phyloP scores from a whole-genome alignment of 768 basidiomycete species.

The Boletus rubroflammeus region DNA sequence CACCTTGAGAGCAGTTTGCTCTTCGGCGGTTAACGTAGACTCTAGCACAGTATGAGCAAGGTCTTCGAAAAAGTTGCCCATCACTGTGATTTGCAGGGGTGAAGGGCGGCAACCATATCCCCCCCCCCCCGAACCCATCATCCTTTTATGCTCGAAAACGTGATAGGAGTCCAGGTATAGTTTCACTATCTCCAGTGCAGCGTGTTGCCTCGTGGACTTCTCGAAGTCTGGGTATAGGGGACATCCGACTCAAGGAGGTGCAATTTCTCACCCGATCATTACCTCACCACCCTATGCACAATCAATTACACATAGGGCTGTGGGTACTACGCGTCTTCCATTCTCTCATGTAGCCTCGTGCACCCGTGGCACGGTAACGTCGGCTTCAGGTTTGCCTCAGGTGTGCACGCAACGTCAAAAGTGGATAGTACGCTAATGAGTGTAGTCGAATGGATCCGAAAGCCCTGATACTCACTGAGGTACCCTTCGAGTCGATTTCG shows the following conservation, averaged over 20 bases:
- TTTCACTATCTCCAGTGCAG: neutral
- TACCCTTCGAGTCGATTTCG: too few species aligned
- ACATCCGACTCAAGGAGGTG: too few species aligned
- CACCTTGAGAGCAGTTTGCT: constrained; percentile 26
- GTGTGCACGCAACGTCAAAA: too few species aligned
- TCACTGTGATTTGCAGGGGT: neutral
- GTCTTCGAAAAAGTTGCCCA: constrained; percentile 33
- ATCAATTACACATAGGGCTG: neutral
- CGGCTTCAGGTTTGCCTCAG: too few species aligned
- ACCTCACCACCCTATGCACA: neutral
- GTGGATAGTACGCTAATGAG: neutral
- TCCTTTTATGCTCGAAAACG: constrained; percentile 1
- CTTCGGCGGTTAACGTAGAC: constrained; percentile 19
- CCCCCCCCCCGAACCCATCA: too few species aligned
- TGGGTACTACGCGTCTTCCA: neutral
- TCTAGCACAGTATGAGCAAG: constrained; percentile 22
- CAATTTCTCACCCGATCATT: too few species aligned
- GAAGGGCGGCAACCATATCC: neutral
- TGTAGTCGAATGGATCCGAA: neutral
- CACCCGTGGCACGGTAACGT: too few species aligned
- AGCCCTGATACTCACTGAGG: neutral
- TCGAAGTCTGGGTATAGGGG: too few species aligned
- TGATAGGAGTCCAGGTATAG: neutral
- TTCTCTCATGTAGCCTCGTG: neutral
- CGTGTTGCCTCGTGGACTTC: neutral